Evolutionary conservation across 2,329 filamentous ascomycete genomes (phyloP).

Genomic region (Xenosphaeropsis pyriputrescens): DNA sequence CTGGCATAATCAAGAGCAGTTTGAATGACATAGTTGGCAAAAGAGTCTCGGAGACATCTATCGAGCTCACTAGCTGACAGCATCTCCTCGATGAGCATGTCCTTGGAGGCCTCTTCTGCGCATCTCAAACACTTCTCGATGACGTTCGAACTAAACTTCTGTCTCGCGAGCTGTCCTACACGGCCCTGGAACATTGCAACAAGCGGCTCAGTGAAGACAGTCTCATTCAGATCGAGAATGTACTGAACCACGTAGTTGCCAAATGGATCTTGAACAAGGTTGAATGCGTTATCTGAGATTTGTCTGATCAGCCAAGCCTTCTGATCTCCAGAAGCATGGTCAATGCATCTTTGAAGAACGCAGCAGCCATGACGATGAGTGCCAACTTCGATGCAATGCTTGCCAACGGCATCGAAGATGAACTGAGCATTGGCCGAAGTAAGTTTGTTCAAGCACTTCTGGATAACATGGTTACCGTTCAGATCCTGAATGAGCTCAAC

Average conservation of each 20-base stretch:
- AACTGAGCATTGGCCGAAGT: constrained; percentile 76
- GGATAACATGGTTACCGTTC: constrained; percentile 97
- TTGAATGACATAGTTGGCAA: constrained; percentile 96
- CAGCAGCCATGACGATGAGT: constrained; percentile 97
- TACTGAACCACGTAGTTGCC: constrained; percentile 99
- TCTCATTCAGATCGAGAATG: constrained; percentile 86
- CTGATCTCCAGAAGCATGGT: constrained; percentile 83
- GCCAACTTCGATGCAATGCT: constrained; percentile 76
- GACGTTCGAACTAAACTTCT: constrained; percentile 99
- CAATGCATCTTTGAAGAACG: constrained; percentile 94
- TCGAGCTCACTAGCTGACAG: constrained; percentile 65
- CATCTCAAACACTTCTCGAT: constrained; percentile 94
- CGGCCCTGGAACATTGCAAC: constrained; percentile 65
- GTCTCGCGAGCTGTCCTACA: constrained; percentile 64
- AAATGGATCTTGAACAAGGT: constrained; percentile 89
- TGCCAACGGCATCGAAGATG: constrained; percentile 89
- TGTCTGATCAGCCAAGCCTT: constrained; percentile 73
- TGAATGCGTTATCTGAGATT: constrained; percentile 79
- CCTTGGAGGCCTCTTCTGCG: constrained; percentile 58
- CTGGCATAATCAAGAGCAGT: constrained; percentile 83
- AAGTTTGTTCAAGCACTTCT: constrained; percentile 96
- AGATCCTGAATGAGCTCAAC: constrained; percentile 93
- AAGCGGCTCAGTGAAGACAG: constrained; percentile 76
- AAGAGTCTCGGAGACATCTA: constrained; percentile 78
- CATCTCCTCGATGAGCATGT: constrained; percentile 77